phyloP scores from a whole-genome alignment of 306 rosid species.

The Fragaria nilgerrensis region DNA sequence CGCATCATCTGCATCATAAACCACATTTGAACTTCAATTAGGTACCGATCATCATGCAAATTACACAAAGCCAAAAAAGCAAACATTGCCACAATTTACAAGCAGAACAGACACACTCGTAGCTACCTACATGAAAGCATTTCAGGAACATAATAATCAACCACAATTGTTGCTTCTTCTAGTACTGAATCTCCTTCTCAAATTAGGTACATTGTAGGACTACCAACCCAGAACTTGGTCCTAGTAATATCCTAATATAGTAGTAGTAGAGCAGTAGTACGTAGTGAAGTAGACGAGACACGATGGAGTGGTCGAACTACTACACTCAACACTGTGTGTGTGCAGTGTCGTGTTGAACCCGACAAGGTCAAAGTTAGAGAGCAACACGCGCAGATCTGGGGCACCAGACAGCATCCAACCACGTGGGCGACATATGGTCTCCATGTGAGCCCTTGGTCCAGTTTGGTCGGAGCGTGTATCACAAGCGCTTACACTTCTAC shows the following conservation, averaged over 20 bases:
- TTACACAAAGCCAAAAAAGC: background rate
- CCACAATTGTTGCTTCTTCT: background rate
- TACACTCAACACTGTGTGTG: conserved; percentile 4
- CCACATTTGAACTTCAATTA: background rate
- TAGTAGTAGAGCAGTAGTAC: background rate
- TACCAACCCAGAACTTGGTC: background rate
- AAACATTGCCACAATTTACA: background rate
- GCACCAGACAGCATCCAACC: conserved; percentile 23
- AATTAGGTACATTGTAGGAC: background rate
- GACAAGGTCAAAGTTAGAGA: conserved; percentile 34
- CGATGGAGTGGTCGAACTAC: conserved; percentile 10
- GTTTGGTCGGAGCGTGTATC: conserved; percentile 1
- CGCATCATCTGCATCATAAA: conserved; percentile 51
- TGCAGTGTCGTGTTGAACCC: conserved; percentile 40
- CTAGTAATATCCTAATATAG: background rate
- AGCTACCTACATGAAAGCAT: conserved; percentile 12
- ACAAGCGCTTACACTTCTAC: background rate
- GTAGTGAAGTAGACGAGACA: conserved; percentile 10
- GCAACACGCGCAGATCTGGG: conserved; percentile 37
- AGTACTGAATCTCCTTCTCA: background rate
- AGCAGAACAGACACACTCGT: background rate
- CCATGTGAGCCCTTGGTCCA: conserved; percentile 27
- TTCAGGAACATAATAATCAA: background rate
- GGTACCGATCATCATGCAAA: background rate
- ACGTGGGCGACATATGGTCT: conserved; percentile 36